These are phyloP conservation scores for Babesia gibsoni DNA, from an alignment of 169 alveolate genomes.

Conservation along the genomic window DNA sequence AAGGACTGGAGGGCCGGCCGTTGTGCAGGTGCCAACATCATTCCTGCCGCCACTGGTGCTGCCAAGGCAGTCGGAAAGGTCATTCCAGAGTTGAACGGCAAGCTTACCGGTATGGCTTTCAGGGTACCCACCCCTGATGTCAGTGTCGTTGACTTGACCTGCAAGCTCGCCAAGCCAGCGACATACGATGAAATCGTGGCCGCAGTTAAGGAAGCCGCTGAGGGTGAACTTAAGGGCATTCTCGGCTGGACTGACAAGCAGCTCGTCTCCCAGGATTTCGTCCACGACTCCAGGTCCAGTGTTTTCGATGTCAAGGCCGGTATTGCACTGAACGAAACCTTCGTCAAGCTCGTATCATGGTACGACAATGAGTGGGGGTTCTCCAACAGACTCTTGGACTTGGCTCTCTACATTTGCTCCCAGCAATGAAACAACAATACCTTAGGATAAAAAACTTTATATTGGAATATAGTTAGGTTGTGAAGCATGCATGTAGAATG, in stretches of 20 bases:
- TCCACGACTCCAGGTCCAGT: slow-evolving; percentile 91
- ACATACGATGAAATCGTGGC: slow-evolving; percentile 91
- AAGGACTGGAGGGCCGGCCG: slow-evolving; percentile 99
- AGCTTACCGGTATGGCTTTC: slow-evolving; percentile 99
- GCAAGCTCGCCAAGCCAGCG: slow-evolving; percentile 94
- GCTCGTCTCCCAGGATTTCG: slow-evolving; percentile 96
- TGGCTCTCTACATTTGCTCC: slow-evolving; percentile 77
- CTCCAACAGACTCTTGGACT: slow-evolving; percentile 95
- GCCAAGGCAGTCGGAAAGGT: slow-evolving; percentile 99
- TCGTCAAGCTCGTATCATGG: slow-evolving; percentile 98
- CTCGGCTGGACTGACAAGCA: slow-evolving; percentile 95
- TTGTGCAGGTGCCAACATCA: slow-evolving; percentile 96
- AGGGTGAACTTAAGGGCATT: slow-evolving; percentile 91
- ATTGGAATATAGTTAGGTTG: too few relatives aligned
- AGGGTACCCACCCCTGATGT: slow-evolving; percentile 99
- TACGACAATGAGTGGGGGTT: slow-evolving; percentile 98
- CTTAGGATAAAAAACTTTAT: too few relatives aligned
- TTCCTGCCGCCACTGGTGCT: slow-evolving; percentile 99
- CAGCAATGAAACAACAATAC: slow-evolving; percentile 44
- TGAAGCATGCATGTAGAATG: too few relatives aligned
- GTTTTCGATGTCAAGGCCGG: slow-evolving; percentile 97
- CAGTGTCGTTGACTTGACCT: slow-evolving; percentile 98
- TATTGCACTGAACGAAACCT: slow-evolving; percentile 92
- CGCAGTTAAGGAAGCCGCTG: slow-evolving; percentile 94
- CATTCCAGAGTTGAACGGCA: slow-evolving; percentile 96